Evolutionary conservation across 2,329 filamentous ascomycete species (phyloP).

Genomic region (Pseudogymnoascus destructans): DNA sequence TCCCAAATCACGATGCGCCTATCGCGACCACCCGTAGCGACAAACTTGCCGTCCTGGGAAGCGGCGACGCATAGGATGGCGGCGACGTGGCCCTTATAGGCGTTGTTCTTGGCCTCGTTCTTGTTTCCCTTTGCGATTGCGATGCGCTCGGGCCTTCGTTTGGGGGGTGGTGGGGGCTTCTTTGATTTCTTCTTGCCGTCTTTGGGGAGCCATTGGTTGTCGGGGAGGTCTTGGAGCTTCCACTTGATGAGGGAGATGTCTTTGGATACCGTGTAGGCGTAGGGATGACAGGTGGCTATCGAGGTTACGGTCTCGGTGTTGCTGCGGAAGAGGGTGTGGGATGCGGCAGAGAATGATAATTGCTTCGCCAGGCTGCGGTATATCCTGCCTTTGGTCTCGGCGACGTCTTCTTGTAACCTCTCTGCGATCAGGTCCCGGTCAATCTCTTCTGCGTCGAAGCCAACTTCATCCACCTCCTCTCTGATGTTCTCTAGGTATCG

Average conservation of each 20-base stretch:
- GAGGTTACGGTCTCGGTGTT: conserved; percentile 68
- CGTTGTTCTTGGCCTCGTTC: conserved; percentile 46
- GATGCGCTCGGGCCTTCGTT: conserved; percentile 49
- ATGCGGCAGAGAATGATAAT: conserved; percentile 54
- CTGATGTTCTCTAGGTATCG: conserved; percentile 85
- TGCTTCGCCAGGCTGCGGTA: conserved; percentile 68
- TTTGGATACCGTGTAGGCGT: conserved; percentile 79
- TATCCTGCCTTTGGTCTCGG: conserved; percentile 79
- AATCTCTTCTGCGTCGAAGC: conserved; percentile 89
- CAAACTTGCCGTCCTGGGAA: conserved; percentile 77
- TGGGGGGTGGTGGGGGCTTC: conserved; percentile 44
- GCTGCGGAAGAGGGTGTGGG: conserved; percentile 61
- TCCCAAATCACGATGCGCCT: conserved; percentile 80
- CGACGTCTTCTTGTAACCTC: conserved; percentile 78
- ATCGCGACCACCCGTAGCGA: conserved; percentile 82
- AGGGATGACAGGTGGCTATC: conserved; percentile 65
- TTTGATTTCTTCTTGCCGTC: conserved; percentile 38
- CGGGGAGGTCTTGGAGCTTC: conserved; percentile 58
- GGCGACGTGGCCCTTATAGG: conserved; percentile 65
- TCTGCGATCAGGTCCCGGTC: conserved; percentile 88
- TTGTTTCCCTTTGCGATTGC: conserved; percentile 49
- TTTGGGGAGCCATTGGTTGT: conserved; percentile 45
- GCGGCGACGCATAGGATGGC: conserved; percentile 75
- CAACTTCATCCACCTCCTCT: conserved; percentile 67
- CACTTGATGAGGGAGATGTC: conserved; percentile 80